These are phyloP conservation scores for Xylariomycetidae sp. DNA, from an alignment of 2,329 filamentous ascomycete species.

Conservation along the genomic window DNA sequence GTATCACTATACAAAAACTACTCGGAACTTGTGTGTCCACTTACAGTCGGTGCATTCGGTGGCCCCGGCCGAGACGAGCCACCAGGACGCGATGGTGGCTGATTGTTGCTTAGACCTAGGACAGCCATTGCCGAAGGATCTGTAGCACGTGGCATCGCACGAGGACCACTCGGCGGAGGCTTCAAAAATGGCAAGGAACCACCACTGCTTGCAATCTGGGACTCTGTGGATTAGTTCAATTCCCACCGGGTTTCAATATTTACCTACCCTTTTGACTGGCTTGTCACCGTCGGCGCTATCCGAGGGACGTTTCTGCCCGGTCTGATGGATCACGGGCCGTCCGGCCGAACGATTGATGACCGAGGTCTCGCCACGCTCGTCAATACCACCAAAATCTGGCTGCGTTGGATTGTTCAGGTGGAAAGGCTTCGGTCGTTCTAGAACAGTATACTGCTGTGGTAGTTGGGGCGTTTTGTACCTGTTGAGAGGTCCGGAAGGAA, in stretches of 20 bases:
- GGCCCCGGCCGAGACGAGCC: constrained; percentile 9
- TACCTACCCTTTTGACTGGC: constrained; percentile 22
- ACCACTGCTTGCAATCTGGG: constrained; percentile 18
- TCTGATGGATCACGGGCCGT: constrained; percentile 26
- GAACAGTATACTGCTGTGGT: constrained; percentile 22
- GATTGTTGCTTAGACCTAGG: too few relatives aligned
- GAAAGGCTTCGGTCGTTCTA: constrained; percentile 13
- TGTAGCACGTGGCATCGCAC: constrained; percentile 20
- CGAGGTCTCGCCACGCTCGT: constrained; percentile 25
- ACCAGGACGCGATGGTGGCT: constrained; percentile 5
- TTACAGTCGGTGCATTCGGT: constrained; percentile 17
- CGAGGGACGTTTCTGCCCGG: constrained; percentile 22
- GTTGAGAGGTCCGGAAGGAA: constrained; percentile 11
- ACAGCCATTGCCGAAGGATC: constrained; percentile 26
- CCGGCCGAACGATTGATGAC: constrained; percentile 17
- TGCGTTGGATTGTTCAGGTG: constrained; percentile 5
- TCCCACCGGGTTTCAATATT: constrained; percentile 1
- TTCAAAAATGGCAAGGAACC: constrained; percentile 10
- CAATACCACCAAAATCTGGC: constrained; percentile 20
- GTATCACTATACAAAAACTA: background rate
- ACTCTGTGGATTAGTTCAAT: constrained; percentile 7
- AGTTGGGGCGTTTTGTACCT: constrained; percentile 19
- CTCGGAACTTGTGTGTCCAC: too few relatives aligned
- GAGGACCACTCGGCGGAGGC: constrained; percentile 20
- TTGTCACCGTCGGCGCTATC: constrained; percentile 19